Evolutionary conservation across 345 rosid genomes (phyloP).

Genomic region (Diplotaxis tenuifolia): DNA sequence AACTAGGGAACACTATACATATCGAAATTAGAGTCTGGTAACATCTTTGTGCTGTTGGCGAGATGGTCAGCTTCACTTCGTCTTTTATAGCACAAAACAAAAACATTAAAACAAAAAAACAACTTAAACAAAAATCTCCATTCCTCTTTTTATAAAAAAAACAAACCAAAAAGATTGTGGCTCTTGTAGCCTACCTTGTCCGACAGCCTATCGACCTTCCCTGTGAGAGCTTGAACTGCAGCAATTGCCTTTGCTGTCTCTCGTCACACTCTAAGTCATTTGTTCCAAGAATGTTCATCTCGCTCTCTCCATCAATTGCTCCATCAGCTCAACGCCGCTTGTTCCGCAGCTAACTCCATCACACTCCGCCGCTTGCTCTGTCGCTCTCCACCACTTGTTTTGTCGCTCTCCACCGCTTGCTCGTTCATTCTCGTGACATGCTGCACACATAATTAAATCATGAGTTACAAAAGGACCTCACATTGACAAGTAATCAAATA

Average conservation of each 20-base stretch:
- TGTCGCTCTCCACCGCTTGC: background rate
- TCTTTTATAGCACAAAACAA: no score
- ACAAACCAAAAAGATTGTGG: background rate
- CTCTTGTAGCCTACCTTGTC: background rate
- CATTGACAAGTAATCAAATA: background rate
- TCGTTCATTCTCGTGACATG: background rate
- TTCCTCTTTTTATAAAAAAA: background rate
- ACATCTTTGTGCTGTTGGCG: constrained; percentile 42
- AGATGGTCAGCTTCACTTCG: constrained; percentile 49
- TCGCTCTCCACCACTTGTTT: background rate
- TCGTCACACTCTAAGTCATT: background rate
- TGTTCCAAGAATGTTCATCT: background rate
- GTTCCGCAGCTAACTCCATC: background rate
- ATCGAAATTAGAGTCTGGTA: constrained; percentile 43
- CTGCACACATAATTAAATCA: background rate
- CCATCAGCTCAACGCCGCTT: background rate
- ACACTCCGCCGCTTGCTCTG: background rate
- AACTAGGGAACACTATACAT: constrained; percentile 67
- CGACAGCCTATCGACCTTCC: background rate
- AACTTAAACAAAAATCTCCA: background rate
- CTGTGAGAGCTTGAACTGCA: background rate
- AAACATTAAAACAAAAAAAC: background rate
- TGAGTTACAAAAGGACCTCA: background rate
- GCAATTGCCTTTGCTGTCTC: background rate
- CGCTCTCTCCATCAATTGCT: background rate